These are phyloP conservation scores for Globisporangium nagaii DNA, from an alignment of 352 stramenopile genomes.

Conservation along the genomic window DNA sequence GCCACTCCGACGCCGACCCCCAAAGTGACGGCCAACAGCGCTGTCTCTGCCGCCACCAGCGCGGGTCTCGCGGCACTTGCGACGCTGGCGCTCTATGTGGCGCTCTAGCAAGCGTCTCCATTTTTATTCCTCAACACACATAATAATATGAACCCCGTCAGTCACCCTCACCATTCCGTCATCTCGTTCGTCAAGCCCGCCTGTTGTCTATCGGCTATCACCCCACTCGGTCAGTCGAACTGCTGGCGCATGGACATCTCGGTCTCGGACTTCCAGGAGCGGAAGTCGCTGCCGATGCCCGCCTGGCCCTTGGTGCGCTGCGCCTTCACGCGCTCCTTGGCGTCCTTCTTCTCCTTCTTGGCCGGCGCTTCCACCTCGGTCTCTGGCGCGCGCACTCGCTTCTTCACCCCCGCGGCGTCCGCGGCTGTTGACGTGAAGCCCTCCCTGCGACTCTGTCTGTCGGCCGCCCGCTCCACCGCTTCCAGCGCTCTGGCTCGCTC, in stretches of 20 bases:
- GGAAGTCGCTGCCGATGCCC: conserved; percentile 74
- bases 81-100: background rate
- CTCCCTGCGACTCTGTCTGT: background rate
- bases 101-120: background rate
- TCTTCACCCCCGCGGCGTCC: background rate
- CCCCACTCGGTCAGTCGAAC: conserved; percentile 67
- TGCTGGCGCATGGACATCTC: conserved; percentile 79
- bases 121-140: background rate
- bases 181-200: background rate
- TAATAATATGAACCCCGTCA: conserved; percentile 16
- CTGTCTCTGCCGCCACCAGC: background rate
- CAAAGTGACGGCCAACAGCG: background rate
- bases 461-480: background rate
- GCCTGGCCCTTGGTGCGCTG: conserved; percentile 67
- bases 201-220: background rate
- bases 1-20: background rate
- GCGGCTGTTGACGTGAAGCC: background rate
- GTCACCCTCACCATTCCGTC: conserved; percentile 16
- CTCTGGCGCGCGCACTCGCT: background rate
- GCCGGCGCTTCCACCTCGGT: background rate
- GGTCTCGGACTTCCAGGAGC: conserved; percentile 68
- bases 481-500: conserved; percentile 4
- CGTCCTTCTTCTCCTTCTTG: conserved; percentile 35
- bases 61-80: background rate
- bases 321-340: conserved; percentile 70